phyloP scores from a whole-genome alignment of 139 green algal genomes.

The Closterium sp. region DNA sequence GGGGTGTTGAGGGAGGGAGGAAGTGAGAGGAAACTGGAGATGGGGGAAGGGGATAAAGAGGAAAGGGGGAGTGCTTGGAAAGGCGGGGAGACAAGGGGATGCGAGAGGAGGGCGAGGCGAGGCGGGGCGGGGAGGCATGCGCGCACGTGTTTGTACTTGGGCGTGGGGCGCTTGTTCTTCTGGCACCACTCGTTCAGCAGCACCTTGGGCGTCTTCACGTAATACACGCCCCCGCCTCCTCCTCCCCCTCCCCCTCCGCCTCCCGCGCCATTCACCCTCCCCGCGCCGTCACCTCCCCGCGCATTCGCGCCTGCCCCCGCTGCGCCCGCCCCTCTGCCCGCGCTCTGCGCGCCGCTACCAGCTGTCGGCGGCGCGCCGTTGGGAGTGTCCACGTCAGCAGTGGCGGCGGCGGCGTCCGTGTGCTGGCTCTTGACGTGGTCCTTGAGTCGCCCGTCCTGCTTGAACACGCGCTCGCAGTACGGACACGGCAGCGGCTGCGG shows the following conservation, averaged over 20 bases:
- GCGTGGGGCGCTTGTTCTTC: constrained; percentile 47
- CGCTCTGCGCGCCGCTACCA: background rate
- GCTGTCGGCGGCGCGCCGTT: background rate
- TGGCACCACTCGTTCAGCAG: constrained; percentile 54
- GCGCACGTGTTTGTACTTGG: constrained; percentile 50
- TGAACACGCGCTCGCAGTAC: constrained; percentile 56
- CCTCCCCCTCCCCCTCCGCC: background rate
- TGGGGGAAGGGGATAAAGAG: too few relatives aligned
- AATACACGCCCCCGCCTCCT: background rate
- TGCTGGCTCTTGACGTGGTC: constrained; percentile 55
- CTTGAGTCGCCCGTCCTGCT: constrained; percentile 55
- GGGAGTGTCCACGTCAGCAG: background rate
- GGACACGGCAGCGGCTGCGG: constrained; percentile 48
- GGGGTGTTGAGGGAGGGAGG: too few relatives aligned
- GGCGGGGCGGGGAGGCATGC: too few relatives aligned
- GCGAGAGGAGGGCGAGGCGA: too few relatives aligned
- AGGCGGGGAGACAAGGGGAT: too few relatives aligned
- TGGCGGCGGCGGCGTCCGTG: background rate
- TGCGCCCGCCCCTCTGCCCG: background rate
- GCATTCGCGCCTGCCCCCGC: background rate
- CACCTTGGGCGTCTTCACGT: constrained; percentile 50
- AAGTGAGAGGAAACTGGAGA: too few relatives aligned
- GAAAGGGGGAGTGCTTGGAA: too few relatives aligned
- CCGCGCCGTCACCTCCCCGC: background rate
- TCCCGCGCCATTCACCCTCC: background rate